Conservation (phyloP, 495 filamentous ascomycete species). For the Xylaria grammica region DNA sequence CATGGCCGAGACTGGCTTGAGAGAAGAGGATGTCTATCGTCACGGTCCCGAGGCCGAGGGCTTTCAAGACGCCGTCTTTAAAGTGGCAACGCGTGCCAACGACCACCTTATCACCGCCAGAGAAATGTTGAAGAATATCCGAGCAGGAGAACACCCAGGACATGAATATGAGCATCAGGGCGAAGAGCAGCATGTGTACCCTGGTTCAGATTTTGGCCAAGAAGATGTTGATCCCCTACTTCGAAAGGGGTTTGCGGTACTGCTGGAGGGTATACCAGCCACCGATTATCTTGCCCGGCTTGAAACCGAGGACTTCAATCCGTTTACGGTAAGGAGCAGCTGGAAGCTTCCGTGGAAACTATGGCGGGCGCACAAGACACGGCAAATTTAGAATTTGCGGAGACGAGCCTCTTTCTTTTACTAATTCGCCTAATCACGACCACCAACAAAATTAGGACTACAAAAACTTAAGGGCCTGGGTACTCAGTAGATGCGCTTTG, state of each 20-base stretch:
- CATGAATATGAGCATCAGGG: constrained; percentile 87
- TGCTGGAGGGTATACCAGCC: constrained; percentile 80
- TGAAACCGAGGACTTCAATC: constrained; percentile 81
- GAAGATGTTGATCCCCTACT: constrained; percentile 53
- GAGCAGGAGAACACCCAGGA: constrained; percentile 71
- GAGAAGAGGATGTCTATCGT: constrained; percentile 87
- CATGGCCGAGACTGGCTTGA: constrained; percentile 78
- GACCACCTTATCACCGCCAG: constrained; percentile 94
- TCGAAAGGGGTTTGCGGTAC: constrained; percentile 72
- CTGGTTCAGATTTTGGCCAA: constrained; percentile 28
- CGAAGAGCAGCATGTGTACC: constrained; percentile 76
- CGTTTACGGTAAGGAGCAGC: constrained; percentile 68
- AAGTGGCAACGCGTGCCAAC: constrained; percentile 88
- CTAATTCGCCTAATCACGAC: too few species aligned
- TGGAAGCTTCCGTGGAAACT: constrained; percentile 91
- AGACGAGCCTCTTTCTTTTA: too few species aligned
- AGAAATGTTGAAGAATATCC: constrained; percentile 84
- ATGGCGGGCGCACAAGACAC: constrained; percentile 70
- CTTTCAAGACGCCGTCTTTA: constrained; percentile 86
- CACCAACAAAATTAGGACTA: too few species aligned
- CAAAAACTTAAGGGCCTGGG: too few species aligned
- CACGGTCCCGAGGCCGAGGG: constrained; percentile 77
- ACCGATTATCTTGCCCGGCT: constrained; percentile 77
- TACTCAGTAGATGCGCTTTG: too few species aligned
- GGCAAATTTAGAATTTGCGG: constrained; percentile 51